Conservation (phyloP, 176 grass and related monocot genomes). For the Melocanna baccifera region DNA sequence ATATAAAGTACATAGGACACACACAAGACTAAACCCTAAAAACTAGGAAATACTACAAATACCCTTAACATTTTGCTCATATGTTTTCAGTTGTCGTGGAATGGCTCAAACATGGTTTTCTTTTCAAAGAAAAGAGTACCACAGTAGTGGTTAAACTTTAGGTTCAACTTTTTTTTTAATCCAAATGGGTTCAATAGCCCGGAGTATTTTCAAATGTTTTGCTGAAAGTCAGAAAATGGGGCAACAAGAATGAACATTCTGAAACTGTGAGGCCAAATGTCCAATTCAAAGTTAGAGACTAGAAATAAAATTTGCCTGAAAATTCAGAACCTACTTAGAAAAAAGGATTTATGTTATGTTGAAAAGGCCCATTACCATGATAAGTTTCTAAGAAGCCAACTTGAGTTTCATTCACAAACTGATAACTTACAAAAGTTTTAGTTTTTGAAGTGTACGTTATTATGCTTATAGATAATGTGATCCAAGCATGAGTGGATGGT, state of each 20-base stretch:
- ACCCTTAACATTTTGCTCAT: no score
- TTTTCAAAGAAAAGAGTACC: background rate
- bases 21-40: no score
- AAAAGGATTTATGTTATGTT: background rate
- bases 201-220: background rate
- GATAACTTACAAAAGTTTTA: background rate
- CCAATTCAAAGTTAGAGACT: background rate
- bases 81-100: background rate
- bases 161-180: no score
- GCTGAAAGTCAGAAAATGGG: background rate
- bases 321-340: background rate
- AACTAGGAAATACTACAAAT: no score
- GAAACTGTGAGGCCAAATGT: background rate
- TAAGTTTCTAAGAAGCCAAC: background rate
- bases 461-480: background rate
- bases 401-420: background rate
- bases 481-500: background rate
- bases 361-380: background rate
- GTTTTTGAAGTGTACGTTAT: background rate
- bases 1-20: no score
- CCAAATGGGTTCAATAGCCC: no score
- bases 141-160: background rate
- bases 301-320: background rate
- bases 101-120: background rate
- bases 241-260: background rate